Base-by-base conservation (phyloP, 306 rosid genomes). In the Quercus cerris region DNA sequence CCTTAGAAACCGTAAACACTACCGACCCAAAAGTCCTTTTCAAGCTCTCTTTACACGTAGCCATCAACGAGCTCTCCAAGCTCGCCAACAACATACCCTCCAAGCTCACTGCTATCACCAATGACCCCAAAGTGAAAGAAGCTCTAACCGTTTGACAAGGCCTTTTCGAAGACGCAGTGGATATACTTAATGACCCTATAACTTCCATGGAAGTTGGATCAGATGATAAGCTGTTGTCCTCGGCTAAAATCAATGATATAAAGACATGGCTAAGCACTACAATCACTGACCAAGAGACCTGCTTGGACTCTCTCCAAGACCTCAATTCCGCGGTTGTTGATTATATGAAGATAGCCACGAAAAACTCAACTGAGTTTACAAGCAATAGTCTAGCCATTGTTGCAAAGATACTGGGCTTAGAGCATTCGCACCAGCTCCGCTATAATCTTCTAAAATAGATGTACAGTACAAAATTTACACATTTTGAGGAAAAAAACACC, bases 341-440 rank as follows among this genome's bases (percentile, higher is more conserved):
- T n/a, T 79, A 81, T 0, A 27, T 86, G 20, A 84, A 27, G 41
- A 72, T 56, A 0, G 82, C 80, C 1, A 84, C 89, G 94, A 75
- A 4, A 73, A 95, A 91, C 75, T 89, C 98, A 0, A 91, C 97
- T 3, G 93, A 95, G 81, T 88, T 89, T 18, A 73, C 88, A 1
- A 95, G 99, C 62, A 95, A 95, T 59, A 91, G 97, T 27, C 82
- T 95, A 86, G 97, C 99, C 8, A 91, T 95, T n/a, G 97, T 85
- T 2, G 80, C 93, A 1, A 89, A 66, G 77, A 80, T 95, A 33
- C 27, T 95, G 0, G 49, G 88, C 6, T 4, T 22, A 22, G 22
- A 22, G 22, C 22, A 22, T 22, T 22, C 22, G 22, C 22, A 22
- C 22, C 22, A 22, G 22, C 22, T 22, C 22, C 22, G 22, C 22